Percentiles rank a stretch among this genome's conserved stretches.
Evolutionary conservation across 2,329 filamentous ascomycete species (phyloP).

Genomic region (Hypoxylon sp.): DNA sequence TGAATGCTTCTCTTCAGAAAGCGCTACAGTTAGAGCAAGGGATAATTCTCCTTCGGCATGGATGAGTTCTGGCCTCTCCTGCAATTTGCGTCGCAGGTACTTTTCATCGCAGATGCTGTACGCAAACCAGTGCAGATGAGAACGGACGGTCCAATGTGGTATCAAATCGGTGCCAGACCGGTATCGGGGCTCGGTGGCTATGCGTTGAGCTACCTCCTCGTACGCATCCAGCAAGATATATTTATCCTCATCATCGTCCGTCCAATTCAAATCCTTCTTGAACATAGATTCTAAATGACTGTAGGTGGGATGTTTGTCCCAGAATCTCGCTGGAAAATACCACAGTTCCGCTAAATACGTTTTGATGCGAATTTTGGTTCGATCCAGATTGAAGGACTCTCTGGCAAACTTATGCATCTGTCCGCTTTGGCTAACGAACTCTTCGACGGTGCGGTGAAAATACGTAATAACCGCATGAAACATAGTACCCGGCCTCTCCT

Average conservation of each 20-base stretch:
- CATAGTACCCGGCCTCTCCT: not conserved
- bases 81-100: not conserved
- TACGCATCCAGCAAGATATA: not conserved
- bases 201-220: not conserved
- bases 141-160: not conserved
- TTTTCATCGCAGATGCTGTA: not conserved
- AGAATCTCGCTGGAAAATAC: no score
- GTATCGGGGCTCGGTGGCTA: no score
- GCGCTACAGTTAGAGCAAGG: conserved; percentile 1
- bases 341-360: not conserved
- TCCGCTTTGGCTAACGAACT: conserved; percentile 5
- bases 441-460: conserved; percentile 1
- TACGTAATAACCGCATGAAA: not conserved
- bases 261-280: not conserved
- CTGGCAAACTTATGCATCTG: not conserved
- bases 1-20: not conserved
- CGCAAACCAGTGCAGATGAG: conserved; percentile 1
- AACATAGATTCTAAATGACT: not conserved
- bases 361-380: not conserved
- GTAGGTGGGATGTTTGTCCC: no score
- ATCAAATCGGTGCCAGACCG: not conserved
- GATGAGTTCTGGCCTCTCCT: not conserved
- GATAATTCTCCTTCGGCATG: conserved; percentile 1
- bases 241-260: not conserved
- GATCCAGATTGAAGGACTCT: not conserved